Evolutionary conservation across 2,329 filamentous ascomycete genomes (phyloP), one percentile per base, ranked within the genome.

Genomic region (Aureobasidium leucospermi): DNA sequence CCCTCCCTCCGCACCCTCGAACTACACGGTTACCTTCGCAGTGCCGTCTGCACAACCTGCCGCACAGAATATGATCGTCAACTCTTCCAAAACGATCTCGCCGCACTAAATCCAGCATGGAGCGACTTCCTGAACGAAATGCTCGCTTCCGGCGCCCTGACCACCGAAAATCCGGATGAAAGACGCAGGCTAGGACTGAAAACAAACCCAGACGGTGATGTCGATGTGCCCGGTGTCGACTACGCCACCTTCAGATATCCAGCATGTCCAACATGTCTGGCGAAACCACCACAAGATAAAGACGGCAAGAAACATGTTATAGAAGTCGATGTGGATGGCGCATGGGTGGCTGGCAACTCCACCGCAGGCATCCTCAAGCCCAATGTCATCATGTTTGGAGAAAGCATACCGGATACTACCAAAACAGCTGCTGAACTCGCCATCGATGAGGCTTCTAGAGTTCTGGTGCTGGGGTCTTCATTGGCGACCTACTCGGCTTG

Each of bases 401-500:
- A 97, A 74, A 92, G 85, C 61, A 96, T 97, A 52, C 78, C 83
- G 0, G 73, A 75, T 1, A 68, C 75, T 1, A 85, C 92, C 38
- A 96, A 95, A 71, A 72, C 76, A 1, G 85, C 85, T 0, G 93
- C 92, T 1, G 92, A 97, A 69, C 76, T 84, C 31, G 88, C 88
- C 11, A 84, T 97, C 52, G 89, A 96, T 67, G 80, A 81, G 31
- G 88, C 90, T 1, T 85, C 85, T 6, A 83, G 84, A 61, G 74
- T 97, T 38, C 77, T 97, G 23, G 82, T 97, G 8, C 73, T 97
- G 15, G 94, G 92, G 4, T 96, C 90, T 38, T 96, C 90, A 62
- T 80, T 97, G 49, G 94, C 94, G 6, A 97, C 94, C 0, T 97
- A 96, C 72, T 96, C 91, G 10, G 94, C 94, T 0, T 99, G 91